Base-by-base conservation (phyloP, 1,139 yeast species). In the Kodamaea sp. region DNA sequence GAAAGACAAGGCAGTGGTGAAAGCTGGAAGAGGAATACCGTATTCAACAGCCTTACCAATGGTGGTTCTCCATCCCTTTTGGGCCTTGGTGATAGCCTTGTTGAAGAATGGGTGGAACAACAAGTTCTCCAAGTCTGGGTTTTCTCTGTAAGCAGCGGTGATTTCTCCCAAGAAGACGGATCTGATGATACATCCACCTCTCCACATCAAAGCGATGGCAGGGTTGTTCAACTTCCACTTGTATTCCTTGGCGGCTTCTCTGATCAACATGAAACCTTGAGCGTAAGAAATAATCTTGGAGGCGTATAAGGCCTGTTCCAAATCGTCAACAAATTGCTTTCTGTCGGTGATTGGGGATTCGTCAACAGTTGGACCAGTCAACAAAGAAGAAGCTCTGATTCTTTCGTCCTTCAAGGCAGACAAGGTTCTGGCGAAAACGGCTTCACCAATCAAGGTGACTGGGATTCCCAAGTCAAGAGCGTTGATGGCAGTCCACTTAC, bases 151-250 rank as follows among this genome's bases (percentile, higher is more conserved):
- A 50, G 98, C 98, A 65, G 87, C 66, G 55, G 98, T 92, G 71
- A 92, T 92, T 70, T 92, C 97, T 61, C 82, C 97, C 62, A 92
- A 78, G 85, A 92, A 92, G 51, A 90, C 97, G 39, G 98, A 92
- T 78, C 97, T 87, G 72, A 92, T 92, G 69, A 92, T 92, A 80
- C 98, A 92, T 54, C 98, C 98, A 76, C 98, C 98, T 80, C 98
- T 85, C 98, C 98, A 92, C 98, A 92, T 92, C 61, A 92, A 80
- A 53, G 97, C 98, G 58, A 92, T 92, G 46, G 95, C 92, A 51
- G 97, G 96, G 80, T 87, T 86, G 85, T 92, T 92, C 67, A 92
- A 78, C 67, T 87, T 82, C 98, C 98, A 92, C 59, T 83, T 83
- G 78, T 88, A 92, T 68, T 88, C 96, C 72, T 78, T 84, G 53